phyloP scores from a whole-genome alignment of 2,329 filamentous ascomycete genomes.

The Cryphonectria radicalis region DNA sequence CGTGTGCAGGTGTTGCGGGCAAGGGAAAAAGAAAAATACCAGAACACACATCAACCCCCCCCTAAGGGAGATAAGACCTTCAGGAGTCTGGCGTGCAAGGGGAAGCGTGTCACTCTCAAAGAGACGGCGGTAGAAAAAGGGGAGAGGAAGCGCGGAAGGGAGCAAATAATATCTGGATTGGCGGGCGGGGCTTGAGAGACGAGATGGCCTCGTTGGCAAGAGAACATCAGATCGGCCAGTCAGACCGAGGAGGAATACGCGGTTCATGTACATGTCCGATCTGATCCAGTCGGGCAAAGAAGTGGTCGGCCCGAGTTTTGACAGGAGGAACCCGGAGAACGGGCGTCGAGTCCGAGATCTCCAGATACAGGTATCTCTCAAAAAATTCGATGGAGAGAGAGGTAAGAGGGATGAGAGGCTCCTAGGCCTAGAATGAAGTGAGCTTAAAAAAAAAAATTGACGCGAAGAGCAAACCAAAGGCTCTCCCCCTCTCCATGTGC shows the following conservation, averaged over 20 bases:
- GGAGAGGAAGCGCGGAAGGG: neutral
- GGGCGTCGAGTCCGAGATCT: neutral
- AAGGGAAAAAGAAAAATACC: conserved; percentile 33
- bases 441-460: neutral
- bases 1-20: conserved; percentile 31
- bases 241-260: neutral
- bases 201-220: neutral
- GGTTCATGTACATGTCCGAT: neutral
- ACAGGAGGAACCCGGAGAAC: neutral
- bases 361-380: neutral
- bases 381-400: neutral
- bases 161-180: neutral
- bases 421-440: neutral
- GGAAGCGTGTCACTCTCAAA: neutral
- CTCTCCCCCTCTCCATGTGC: neutral
- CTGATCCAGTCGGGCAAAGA: neutral
- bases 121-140: neutral
- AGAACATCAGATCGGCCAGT: neutral
- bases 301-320: neutral
- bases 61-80: conserved; percentile 29
- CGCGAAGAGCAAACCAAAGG: neutral
- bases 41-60: conserved; percentile 7
- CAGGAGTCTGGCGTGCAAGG: neutral
- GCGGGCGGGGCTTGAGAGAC: neutral
- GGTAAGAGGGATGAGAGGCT: neutral